Conservation (phyloP, 805 yeast genomes). For the Debaryomyces tyrocola region DNA sequence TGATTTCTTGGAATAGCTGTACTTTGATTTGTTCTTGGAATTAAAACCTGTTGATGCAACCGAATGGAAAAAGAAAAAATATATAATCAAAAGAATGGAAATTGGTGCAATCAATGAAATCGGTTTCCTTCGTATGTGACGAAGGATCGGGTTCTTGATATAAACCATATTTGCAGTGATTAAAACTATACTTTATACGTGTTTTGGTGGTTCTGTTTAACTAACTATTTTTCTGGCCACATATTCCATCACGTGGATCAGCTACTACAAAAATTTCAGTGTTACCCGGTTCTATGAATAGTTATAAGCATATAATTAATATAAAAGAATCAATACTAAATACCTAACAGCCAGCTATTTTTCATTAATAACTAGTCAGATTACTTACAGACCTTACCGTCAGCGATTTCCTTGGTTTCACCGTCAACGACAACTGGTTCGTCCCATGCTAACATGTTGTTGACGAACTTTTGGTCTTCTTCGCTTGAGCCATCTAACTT, state of each 20-base stretch:
- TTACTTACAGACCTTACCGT: constrained; percentile 97
- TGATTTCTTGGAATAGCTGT: constrained; percentile 45
- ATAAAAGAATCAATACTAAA: neutral
- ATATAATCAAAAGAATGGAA: constrained; percentile 41
- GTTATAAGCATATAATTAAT: no score
- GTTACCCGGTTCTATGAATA: neutral
- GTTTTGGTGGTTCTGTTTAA: neutral
- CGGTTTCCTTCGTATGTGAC: constrained; percentile 64
- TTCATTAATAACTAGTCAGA: constrained; percentile 2
- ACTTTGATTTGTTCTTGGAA: constrained; percentile 30
- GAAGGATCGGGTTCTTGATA: constrained; percentile 33
- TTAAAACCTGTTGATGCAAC: constrained; percentile 15
- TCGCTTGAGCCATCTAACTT: constrained; percentile 78
- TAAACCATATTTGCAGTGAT: constrained; percentile 13
- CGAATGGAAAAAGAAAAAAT: constrained; percentile 38
- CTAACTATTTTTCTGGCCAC: constrained; percentile 1
- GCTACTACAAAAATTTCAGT: neutral
- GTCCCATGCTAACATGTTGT: constrained; percentile 98
- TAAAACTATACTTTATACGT: neutral
- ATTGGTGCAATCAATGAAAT: constrained; percentile 47
- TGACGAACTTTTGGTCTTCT: constrained; percentile 75
- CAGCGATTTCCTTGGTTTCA: constrained; percentile 82
- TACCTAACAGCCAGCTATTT: neutral
- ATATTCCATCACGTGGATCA: neutral
- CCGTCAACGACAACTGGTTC: constrained; percentile 83